Base-by-base conservation (phyloP, 768 basidiomycete genomes). In the Auricularia sp. region DNA sequence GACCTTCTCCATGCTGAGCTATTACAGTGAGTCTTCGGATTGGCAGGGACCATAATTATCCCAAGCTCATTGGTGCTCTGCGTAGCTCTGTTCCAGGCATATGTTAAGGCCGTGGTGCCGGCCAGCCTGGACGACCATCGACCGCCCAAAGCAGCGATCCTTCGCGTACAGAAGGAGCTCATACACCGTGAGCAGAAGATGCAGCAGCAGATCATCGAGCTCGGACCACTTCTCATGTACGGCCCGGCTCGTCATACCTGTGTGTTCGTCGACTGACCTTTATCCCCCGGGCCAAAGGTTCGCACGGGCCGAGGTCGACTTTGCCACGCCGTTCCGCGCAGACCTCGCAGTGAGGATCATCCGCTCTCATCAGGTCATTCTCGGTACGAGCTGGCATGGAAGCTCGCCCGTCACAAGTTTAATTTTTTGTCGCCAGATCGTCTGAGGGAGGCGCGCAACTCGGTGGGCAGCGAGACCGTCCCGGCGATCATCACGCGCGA, bases 161-260 rank as follows among this genome's bases (percentile, higher is more conserved):
- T 34, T 0, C 36, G 66, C 36, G 69, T 72, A 2, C 63, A 67
- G 34, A 34, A 64, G 33, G 72, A 73, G 63, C 65, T 73, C 35
- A 64, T 67, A 39, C 62, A 65, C n/a, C 64, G 72, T 2, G 72
- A 73, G 59, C 29, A 66, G 7, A 66, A 71, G 60, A 67, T 72
- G 7, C 72, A 73, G 62, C 67, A 36, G 39, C 51, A 71, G 14
- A 67, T 72, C 34, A 68, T 72, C 8, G 65, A 61, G 4, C 56
- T 70, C 10, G 67, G 64, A 61, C 71, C 71, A 0, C 64, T 73
- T 6, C 61, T 73, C 42, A 64, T 63, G 72, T 72, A 39, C 1
- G 68, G 63, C 39, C 14, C 35, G 3, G 12, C 23, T 29, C n/a
- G 36, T 29, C 2, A 5, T 14, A 18, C 1, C 53, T 23, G 4